Evolutionary conservation across 306 rosid species (phyloP).

Genomic region (Dryas alaskensis): DNA sequence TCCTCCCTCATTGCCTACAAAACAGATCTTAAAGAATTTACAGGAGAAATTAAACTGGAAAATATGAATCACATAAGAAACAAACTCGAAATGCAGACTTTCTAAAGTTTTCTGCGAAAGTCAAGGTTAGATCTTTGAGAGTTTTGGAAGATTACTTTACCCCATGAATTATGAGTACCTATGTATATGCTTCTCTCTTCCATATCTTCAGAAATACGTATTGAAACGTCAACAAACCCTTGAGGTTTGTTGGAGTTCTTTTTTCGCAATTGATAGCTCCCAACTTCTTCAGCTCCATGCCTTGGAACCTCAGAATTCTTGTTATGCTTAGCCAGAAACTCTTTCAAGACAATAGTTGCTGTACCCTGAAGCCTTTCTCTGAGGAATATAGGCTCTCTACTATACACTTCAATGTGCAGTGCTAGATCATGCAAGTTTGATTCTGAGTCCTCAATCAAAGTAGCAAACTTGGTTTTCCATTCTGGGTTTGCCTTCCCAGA

Average conservation of each 20-base stretch:
- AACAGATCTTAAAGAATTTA: background rate
- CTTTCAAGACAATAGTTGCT: slow-evolving; percentile 52
- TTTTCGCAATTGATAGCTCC: slow-evolving; percentile 68
- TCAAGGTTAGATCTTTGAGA: background rate
- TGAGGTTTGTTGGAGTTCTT: slow-evolving; percentile 59
- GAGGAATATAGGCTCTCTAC: slow-evolving; percentile 70
- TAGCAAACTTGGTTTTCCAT: slow-evolving; percentile 73
- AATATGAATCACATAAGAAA: background rate
- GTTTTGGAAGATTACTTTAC: background rate
- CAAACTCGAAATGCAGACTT: background rate
- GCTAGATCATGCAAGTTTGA: slow-evolving; percentile 46
- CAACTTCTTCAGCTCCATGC: slow-evolving; percentile 49
- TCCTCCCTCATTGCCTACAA: slow-evolving; percentile 47
- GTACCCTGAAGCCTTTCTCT: slow-evolving; percentile 72
- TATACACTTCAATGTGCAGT: slow-evolving; percentile 64
- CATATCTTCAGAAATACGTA: slow-evolving; percentile 48
- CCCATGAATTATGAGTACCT: slow-evolving; percentile 35
- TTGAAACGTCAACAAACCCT: slow-evolving; percentile 67
- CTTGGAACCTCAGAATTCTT: slow-evolving; percentile 40
- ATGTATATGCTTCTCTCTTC: slow-evolving; percentile 42
- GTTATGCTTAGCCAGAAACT: slow-evolving; percentile 55
- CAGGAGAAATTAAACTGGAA: background rate
- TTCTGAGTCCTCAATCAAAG: slow-evolving; percentile 49
- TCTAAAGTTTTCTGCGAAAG: background rate
- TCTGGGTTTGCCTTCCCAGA: slow-evolving; percentile 73